Percentiles rank a stretch among this genome's conserved stretches.
phyloP scores from a whole-genome alignment of 768 basidiomycete species.

The Stropharia rugosoannulata region DNA sequence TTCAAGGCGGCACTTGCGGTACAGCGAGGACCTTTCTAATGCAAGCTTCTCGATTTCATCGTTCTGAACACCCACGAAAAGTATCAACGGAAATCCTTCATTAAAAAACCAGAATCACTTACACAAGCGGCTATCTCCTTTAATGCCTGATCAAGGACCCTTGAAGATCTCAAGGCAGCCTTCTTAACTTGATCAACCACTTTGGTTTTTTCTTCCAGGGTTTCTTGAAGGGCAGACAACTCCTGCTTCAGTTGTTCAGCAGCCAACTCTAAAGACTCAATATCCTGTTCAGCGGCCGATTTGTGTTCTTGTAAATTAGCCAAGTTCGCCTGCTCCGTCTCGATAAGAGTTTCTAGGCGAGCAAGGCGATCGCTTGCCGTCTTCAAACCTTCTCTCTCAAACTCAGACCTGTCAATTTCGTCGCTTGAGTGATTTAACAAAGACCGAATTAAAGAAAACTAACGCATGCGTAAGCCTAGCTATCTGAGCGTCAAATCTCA shows the following conservation, averaged over 20 bases:
- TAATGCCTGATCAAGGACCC: constrained; percentile 78
- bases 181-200: constrained; percentile 76
- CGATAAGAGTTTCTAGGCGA: constrained; percentile 50
- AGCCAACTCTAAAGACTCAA: constrained; percentile 53
- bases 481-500: constrained; percentile 85
- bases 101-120: constrained; percentile 15
- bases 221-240: constrained; percentile 58
- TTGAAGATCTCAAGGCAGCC: constrained; percentile 65
- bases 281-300: constrained; percentile 52
- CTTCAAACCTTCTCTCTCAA: constrained; percentile 76
- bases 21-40: constrained; percentile 81
- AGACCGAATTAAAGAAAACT: constrained; percentile 19
- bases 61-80: constrained; percentile 21
- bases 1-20: constrained; percentile 91
- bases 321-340: constrained; percentile 54
- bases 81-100: background rate
- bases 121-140: constrained; percentile 89
- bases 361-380: constrained; percentile 61
- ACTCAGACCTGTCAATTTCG: constrained; percentile 60
- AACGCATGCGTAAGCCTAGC: constrained; percentile 85
- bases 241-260: constrained; percentile 61
- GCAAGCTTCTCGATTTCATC: constrained; percentile 91
- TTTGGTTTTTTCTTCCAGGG: constrained; percentile 71
- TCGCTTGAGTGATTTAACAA: background rate
- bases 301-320: constrained; percentile 55